These are phyloP conservation scores for Eucalyptus tenuipes DNA, from an alignment of 345 rosid species.

Conservation along the genomic window DNA sequence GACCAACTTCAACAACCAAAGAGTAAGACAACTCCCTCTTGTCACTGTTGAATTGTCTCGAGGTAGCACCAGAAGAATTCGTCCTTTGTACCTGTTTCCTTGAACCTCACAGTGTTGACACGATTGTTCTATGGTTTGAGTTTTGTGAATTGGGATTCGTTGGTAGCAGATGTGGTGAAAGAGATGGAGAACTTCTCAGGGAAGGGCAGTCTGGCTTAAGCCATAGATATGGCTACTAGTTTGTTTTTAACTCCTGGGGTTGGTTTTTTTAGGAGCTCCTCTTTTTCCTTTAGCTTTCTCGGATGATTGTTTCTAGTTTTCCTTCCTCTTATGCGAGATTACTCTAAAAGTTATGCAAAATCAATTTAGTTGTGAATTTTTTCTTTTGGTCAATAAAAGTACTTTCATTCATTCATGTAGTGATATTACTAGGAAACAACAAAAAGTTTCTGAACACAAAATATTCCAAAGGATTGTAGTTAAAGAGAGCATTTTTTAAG, in stretches of 20 bases:
- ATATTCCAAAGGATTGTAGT: no score
- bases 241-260: not conserved
- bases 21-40: not conserved
- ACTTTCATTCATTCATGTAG: no score
- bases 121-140: not conserved
- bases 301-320: not conserved
- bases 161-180: not conserved
- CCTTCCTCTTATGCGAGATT: not conserved
- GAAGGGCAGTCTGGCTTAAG: not conserved
- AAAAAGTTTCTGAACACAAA: no score
- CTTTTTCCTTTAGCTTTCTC: not conserved
- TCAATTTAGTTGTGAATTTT: not conserved
- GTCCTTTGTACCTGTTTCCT: not conserved
- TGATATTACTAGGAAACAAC: no score
- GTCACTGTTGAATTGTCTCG: not conserved
- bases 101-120: not conserved
- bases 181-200: not conserved
- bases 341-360: not conserved
- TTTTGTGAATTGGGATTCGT: not conserved
- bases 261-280: not conserved
- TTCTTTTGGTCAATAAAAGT: no score
- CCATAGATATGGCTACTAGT: not conserved
- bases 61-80: not conserved
- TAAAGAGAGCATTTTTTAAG: no score
- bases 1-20: not conserved